Percentiles rank a stretch among this genome's conserved stretches.
phyloP scores from a whole-genome alignment of 176 grass and related monocot genomes.

The Lolium perenne region DNA sequence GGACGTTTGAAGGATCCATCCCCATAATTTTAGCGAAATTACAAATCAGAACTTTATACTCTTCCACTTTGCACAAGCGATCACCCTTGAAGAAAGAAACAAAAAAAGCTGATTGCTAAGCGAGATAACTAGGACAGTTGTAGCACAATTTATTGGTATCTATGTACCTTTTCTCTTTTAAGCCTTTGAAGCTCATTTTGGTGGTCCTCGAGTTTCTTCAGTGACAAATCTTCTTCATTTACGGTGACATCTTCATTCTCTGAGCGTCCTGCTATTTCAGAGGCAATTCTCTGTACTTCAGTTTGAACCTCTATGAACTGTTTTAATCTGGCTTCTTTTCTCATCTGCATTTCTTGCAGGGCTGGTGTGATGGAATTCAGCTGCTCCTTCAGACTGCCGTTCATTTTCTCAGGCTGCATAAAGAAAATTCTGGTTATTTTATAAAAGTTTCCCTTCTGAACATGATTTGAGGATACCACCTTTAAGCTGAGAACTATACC shows the following conservation, averaged over 20 bases:
- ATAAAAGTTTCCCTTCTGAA: slow-evolving; percentile 5
- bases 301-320: slow-evolving; percentile 81
- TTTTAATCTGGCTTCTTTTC: slow-evolving; percentile 78
- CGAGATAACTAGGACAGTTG: background rate
- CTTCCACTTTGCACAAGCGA: slow-evolving; percentile 85
- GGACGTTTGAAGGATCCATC: slow-evolving; percentile 79
- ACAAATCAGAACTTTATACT: slow-evolving; percentile 74
- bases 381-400: slow-evolving; percentile 87
- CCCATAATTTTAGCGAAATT: slow-evolving; percentile 78
- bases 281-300: slow-evolving; percentile 78
- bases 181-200: slow-evolving; percentile 79
- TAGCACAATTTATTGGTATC: background rate
- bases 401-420: slow-evolving; percentile 87
- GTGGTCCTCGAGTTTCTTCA: slow-evolving; percentile 88
- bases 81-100: slow-evolving; percentile 65
- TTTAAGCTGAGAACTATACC: slow-evolving; percentile 48
- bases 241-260: slow-evolving; percentile 56
- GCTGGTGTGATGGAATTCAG: slow-evolving; percentile 90
- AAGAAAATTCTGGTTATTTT: slow-evolving; percentile 51
- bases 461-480: background rate
- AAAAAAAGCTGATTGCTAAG: slow-evolving; percentile 1
- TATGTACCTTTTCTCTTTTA: slow-evolving; percentile 83
- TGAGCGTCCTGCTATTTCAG: slow-evolving; percentile 69
- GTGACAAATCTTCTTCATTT: slow-evolving; percentile 84
- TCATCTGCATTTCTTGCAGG: slow-evolving; percentile 95